Percentiles rank a stretch among this genome's conserved stretches.
phyloP scores from a whole-genome alignment of 345 rosid genomes.

The Xanthoceras sorbifolium region DNA sequence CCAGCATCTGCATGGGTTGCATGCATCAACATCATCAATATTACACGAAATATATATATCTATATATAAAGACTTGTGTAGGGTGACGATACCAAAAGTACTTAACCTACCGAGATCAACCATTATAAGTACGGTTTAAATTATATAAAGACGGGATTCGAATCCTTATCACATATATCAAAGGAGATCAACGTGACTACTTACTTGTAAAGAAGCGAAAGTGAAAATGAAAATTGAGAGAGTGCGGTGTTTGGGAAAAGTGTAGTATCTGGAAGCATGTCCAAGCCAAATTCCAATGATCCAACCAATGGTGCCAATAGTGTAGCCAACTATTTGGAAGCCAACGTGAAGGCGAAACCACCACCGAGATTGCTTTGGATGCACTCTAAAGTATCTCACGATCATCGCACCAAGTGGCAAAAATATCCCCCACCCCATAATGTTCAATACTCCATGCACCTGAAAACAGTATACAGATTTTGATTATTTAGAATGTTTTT shows the following conservation, averaged over 20 bases:
- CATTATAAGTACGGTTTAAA: too few species aligned
- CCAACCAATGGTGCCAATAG: constrained; percentile 46
- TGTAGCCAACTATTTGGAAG: constrained; percentile 49
- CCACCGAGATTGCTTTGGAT: constrained; percentile 22
- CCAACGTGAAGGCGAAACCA: constrained; percentile 34
- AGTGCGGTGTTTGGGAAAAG: constrained; percentile 36
- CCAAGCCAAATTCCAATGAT: constrained; percentile 47
- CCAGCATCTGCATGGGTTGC: constrained; percentile 37
- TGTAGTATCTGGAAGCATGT: constrained; percentile 35
- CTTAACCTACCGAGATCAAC: too few species aligned
- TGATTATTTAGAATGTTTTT: too few species aligned
- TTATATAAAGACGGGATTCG: too few species aligned
- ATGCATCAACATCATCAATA: too few species aligned
- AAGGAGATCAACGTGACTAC: too few species aligned
- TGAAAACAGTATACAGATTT: too few species aligned
- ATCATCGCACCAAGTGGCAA: constrained; percentile 52
- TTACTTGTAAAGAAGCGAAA: constrained; percentile 52
- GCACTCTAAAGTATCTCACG: constrained; percentile 41
- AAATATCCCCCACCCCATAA: constrained; percentile 55
- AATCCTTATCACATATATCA: too few species aligned
- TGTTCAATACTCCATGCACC: constrained; percentile 57
- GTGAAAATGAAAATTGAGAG: constrained; percentile 45
- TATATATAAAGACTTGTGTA: too few species aligned
- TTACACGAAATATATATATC: too few species aligned
- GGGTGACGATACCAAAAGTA: too few species aligned